These are phyloP conservation scores for Tricholoma furcatifolium DNA, from an alignment of 768 basidiomycete species.

Conservation along the genomic window DNA sequence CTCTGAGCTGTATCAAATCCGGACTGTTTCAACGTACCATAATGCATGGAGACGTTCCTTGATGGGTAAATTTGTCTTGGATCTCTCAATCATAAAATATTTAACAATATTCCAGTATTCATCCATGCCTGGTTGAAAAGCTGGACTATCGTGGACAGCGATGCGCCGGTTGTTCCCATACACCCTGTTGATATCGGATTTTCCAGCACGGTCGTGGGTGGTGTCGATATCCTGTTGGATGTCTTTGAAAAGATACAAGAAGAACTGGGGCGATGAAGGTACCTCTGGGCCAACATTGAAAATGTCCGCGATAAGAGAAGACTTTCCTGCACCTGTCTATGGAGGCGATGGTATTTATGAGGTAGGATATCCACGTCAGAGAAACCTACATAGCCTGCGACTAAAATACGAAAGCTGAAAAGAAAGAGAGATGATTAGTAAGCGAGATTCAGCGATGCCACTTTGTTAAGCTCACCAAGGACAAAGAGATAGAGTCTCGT, in stretches of 20 bases:
- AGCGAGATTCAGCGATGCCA: background rate
- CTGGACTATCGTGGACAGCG: background rate
- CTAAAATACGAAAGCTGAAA: constrained; percentile 2
- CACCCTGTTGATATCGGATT: background rate
- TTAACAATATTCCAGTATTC: background rate
- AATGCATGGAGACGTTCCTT: constrained; percentile 1
- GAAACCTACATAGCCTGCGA: constrained; percentile 3
- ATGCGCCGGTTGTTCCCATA: background rate
- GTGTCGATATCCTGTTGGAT: constrained; percentile 3
- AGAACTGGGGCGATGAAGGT: background rate
- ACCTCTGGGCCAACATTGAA: background rate
- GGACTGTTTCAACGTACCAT: background rate
- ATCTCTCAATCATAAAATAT: background rate
- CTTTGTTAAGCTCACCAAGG: background rate
- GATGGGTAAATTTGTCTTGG: background rate
- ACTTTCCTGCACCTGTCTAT: constrained; percentile 6
- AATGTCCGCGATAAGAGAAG: too few species aligned
- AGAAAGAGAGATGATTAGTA: background rate
- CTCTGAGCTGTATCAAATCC: background rate
- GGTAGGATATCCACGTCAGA: background rate
- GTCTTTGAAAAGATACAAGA: background rate
- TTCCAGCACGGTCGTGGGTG: background rate
- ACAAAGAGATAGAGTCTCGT: background rate
- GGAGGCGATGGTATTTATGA: background rate
- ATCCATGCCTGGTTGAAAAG: background rate